Evolutionary conservation across 106 monocot species (phyloP), one percentile per base, ranked within the genome.

Genomic region (Alisma plantagoaquatica): DNA sequence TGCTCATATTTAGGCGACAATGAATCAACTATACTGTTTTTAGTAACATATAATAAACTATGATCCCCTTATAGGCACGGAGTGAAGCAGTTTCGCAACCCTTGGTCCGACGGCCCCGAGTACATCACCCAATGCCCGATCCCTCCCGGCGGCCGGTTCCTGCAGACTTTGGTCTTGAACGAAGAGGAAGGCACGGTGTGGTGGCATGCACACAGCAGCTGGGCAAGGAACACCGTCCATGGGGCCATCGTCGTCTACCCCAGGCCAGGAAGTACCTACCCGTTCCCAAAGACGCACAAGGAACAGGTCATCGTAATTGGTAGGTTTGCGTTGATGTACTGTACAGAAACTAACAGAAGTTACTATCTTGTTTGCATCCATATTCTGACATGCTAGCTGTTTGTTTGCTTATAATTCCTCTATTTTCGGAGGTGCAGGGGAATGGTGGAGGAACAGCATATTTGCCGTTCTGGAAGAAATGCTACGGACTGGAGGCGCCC

Each of bases 161-260:
- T 42, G 8, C 72, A 72, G 61, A 60, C 17, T 1, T 2, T 77
- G 14, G 2, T 28, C 14, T 53, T 82, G 23, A 42, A 68, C 17
- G 33, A 42, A 3, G 77, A 82, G 41, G 73, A 77, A 70, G 77
- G 82, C 5, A 82, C 82, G 1, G 21, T 77, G 7, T 82, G 82
- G 82, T 82, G 82, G 81, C 81, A 82, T 27, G 76, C 81, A 4
- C 81, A 77, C 65, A 82, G 50, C 20, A 46, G 65, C 28, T 82
- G 65, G 53, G 25, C 41, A 0, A 41, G 77, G 2, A 65, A 69
- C 3, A 82, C 77, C 0, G 62, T 77, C 3, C 60, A 82, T 24
- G 82, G 77, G 0, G 65, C 67, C 35, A 75, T 80, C 46, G 56
- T 76, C 41, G 41, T 76, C 27, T 49, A 60, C 23, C 82, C 82